Conservation (phyloP, 352 stramenopile species). For the Pythium dissimile region DNA sequence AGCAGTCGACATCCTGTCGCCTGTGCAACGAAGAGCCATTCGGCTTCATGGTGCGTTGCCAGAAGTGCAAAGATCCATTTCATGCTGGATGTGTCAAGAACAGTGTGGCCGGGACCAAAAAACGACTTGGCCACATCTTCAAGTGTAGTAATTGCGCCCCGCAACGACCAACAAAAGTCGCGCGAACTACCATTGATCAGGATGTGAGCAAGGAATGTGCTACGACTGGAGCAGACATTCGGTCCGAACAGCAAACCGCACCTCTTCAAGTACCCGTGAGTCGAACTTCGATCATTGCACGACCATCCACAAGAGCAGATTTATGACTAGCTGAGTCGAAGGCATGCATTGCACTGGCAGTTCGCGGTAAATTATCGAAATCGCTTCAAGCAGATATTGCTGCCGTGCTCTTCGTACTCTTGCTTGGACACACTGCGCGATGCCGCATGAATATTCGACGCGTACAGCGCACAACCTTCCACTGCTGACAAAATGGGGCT, state of each 20-base stretch:
- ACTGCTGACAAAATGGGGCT: slow-evolving; percentile 58
- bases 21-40: slow-evolving; percentile 41
- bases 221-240: not conserved
- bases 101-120: slow-evolving; percentile 18
- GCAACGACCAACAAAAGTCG: slow-evolving; percentile 27
- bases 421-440: slow-evolving; percentile 52
- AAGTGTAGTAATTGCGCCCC: slow-evolving; percentile 27
- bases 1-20: slow-evolving; percentile 12
- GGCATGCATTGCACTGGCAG: too few species aligned
- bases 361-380: slow-evolving; percentile 29
- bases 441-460: slow-evolving; percentile 19
- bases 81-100: slow-evolving; percentile 43
- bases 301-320: too few species aligned
- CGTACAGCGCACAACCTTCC: slow-evolving; percentile 54
- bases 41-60: slow-evolving; percentile 53
- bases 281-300: not conserved
- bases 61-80: slow-evolving; percentile 48
- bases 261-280: not conserved
- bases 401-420: slow-evolving; percentile 78
- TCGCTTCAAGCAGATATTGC: slow-evolving; percentile 50
- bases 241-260: not conserved
- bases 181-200: not conserved
- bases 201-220: not conserved
- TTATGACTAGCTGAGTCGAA: too few species aligned
- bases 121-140: slow-evolving; percentile 28